Evolutionary conservation across 2,329 filamentous ascomycete species (phyloP), one percentile per base, ranked within the genome.

Genomic region (Magnaporthiopsis poae): DNA sequence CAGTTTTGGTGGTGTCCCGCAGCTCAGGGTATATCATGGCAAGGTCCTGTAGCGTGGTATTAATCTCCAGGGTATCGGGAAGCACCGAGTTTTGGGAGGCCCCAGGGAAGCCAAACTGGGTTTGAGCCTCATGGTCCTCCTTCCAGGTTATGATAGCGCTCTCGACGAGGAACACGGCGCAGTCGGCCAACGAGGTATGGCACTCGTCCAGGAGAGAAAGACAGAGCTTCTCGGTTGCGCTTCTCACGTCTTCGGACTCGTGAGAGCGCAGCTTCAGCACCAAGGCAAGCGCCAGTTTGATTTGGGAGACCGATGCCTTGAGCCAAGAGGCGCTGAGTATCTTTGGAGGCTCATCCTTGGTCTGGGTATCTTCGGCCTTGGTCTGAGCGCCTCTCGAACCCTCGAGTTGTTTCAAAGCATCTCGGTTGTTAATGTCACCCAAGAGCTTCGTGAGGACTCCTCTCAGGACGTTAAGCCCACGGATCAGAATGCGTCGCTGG

Each of bases 241-340:
- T 78, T 65, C 85, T 86, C 27, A 98, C 88, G 65, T 92, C 87
- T 4, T 78, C 73, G 46, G 89, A 86, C 62, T 89, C 84, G 73
- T 94, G 88, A 59, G 81, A 85, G 21, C 90, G 88, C 39, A 97
- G 76, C 71, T 89, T 92, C 69, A 95, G 81, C 25, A 97, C 83
- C 56, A 88, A 90, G 5, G 88, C 86, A 21, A 99, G 79, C 1
- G 92, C 93, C 65, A 95, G 82, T 74, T 93, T 94, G 66, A 98
- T 84, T 74, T 98, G 93, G 1, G 84, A 82, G 2, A 87, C 80
- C 2, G 94, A 96, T 9, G 90, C 92, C 68, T 87, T 88, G 1
- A 96, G 79, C 95, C 95, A 99, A 13, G 81, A 73, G 9, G 76
- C 71, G 61, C 80, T 80, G 62, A 85, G 72, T 1, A 81, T 71